Base-by-base conservation (phyloP, 805 yeast genomes). In the Zygosaccharomyces bailii region DNA sequence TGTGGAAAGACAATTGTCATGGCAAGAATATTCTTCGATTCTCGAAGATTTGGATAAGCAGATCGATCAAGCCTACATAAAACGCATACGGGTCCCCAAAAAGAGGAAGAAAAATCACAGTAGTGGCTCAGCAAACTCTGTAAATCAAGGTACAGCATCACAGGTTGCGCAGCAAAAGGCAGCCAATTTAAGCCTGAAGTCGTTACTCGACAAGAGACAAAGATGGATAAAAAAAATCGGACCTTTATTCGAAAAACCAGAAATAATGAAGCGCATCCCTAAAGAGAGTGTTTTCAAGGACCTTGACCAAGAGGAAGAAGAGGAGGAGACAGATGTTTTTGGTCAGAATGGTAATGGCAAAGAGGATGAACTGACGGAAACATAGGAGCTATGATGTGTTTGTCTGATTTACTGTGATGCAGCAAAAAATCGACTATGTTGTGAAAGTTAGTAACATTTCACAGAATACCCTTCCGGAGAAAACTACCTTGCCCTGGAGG, bases 1-100 rank as follows among this genome's bases (percentile, higher is more conserved):
- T 0, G 75, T 93, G 11, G 91, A 89, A 54, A 93, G 86, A 52
- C 95, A 86, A 55, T 73, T 93, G 56, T 96, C 97, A 20, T 93
- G 90, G 80, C 96, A 91, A 62, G 99, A 93, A 63, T 93, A 87
- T 63, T 73, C 82, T 46, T 84, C 91, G 9, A 90, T 93, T 42
- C 66, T 89, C 47, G 98, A 93, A 45, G 98, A 93, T 60, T 72
- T 93, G 53, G 97, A 93, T 63, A 93, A 91, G 63, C 99, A 93
- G 66, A 90, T 93, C 29, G 99, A 93, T 61, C 97, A 87, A 63
- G 90, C 95, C 16, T 93, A 90, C 61, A 69, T 85, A 51, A 85
- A 89, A 63, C 73, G 97, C 48, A 75, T 85, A 44, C 80, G 89
- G 55, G 87, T 81, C 5, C 82, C 88, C 45, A 84, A 70, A 51